phyloP scores from a whole-genome alignment of 257 asterid species.

The Gynochthodes officinalis region DNA sequence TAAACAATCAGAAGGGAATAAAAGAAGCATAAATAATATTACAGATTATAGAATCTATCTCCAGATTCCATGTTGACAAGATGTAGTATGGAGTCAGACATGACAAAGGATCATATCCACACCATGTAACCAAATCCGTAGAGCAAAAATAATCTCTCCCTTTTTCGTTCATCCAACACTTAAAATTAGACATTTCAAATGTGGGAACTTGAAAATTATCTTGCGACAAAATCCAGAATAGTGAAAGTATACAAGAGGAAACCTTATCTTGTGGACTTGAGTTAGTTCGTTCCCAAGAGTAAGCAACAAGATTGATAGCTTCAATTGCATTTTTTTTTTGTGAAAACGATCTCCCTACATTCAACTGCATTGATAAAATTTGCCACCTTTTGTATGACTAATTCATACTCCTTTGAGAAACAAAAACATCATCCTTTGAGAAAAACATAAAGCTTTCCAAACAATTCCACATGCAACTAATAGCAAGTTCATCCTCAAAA shows the following conservation, averaged over 20 bases:
- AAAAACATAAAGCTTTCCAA: not conserved
- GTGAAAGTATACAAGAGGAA: conserved; percentile 2
- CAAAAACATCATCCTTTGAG: not conserved
- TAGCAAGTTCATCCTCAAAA: not conserved
- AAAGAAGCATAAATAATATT: not conserved
- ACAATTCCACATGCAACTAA: not conserved
- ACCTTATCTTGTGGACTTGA: conserved; percentile 92
- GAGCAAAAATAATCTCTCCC: not conserved
- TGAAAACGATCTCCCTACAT: conserved; percentile 79
- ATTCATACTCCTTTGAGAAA: conserved; percentile 66
- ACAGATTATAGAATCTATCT: not conserved
- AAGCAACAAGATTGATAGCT: conserved; percentile 93
- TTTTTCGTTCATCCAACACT: not conserved
- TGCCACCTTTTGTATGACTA: conserved; percentile 86
- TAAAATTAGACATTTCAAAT: not conserved
- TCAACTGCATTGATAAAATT: conserved; percentile 65
- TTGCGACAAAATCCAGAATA: not conserved
- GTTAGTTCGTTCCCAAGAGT: conserved; percentile 83
- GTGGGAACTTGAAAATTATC: not conserved
- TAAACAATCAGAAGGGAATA: no score
- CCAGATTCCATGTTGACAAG: not conserved
- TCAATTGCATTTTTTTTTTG: conserved; percentile 96
- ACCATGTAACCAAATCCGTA: not conserved
- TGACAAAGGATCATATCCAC: not conserved
- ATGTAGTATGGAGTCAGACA: not conserved